A percentile compares a stretch with the other conserved stretches of the same genome.
Evolutionary conservation across 192 early-diverging fungal genomes (phyloP).

Genomic region (Dispira simplex): DNA sequence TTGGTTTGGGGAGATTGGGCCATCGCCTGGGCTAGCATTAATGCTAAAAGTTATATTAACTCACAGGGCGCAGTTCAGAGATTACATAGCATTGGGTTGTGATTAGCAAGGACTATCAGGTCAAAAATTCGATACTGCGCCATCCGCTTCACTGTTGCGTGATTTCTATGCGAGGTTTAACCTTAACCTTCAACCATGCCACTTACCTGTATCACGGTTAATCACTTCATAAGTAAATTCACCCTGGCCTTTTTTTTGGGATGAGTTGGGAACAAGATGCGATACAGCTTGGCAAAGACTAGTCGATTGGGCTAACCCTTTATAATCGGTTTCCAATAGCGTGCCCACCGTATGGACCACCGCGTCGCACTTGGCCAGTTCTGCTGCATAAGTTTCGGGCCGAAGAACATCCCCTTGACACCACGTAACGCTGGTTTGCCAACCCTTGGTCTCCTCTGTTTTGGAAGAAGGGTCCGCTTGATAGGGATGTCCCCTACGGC

Average conservation of each 20-base stretch:
- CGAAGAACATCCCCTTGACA: slow-evolving; percentile 42
- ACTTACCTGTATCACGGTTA: slow-evolving; percentile 54
- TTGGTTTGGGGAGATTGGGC: slow-evolving; percentile 25
- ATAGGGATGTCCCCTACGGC: slow-evolving; percentile 27
- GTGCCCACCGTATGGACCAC: slow-evolving; percentile 61
- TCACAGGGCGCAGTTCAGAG: too few species aligned
- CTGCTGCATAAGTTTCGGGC: slow-evolving; percentile 36
- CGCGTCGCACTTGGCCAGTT: slow-evolving; percentile 34
- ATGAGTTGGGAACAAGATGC: neutral
- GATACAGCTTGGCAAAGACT: slow-evolving; percentile 11
- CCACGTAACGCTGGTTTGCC: slow-evolving; percentile 30
- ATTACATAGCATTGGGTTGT: too few species aligned
- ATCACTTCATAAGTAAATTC: slow-evolving; percentile 38
- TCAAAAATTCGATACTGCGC: too few species aligned
- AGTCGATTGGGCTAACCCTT: slow-evolving; percentile 29
- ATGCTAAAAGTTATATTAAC: slow-evolving; percentile 18
- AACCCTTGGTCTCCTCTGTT: neutral
- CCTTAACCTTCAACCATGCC: too few species aligned
- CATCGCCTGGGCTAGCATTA: slow-evolving; percentile 35
- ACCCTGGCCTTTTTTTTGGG: slow-evolving; percentile 13
- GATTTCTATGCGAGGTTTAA: too few species aligned
- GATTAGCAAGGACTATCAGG: too few species aligned
- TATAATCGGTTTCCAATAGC: slow-evolving; percentile 54
- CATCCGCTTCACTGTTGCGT: too few species aligned
- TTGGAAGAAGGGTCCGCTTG: neutral